These are phyloP conservation scores for Fusarium verticillioides DNA, from an alignment of 2,329 filamentous ascomycete species.

Conservation along the genomic window DNA sequence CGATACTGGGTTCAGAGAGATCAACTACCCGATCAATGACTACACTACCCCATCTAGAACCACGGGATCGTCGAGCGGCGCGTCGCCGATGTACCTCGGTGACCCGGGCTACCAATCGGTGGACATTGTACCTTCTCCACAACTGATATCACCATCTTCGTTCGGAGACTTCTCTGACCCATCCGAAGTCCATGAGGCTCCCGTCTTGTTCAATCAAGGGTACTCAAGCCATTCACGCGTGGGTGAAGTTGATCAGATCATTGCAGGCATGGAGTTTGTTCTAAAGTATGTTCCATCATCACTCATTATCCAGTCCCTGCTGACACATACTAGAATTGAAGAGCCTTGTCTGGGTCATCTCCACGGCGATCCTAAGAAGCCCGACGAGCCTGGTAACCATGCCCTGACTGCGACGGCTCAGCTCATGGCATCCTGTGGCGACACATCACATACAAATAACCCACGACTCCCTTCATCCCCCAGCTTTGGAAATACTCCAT, in stretches of 20 bases:
- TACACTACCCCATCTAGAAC: not conserved
- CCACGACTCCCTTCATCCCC: not conserved
- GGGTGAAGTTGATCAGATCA: slow-evolving; percentile 11
- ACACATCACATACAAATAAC: not conserved
- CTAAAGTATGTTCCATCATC: slow-evolving; percentile 31
- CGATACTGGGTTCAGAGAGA: not conserved
- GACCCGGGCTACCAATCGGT: not conserved
- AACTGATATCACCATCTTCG: slow-evolving; percentile 10
- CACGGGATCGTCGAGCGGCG: not conserved
- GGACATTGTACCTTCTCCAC: not conserved
- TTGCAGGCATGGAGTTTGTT: slow-evolving; percentile 50
- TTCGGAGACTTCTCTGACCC: not conserved
- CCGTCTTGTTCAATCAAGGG: not conserved
- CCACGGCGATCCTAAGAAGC: slow-evolving; percentile 13
- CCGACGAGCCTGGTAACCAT: slow-evolving; percentile 10
- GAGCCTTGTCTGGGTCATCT: slow-evolving; percentile 26
- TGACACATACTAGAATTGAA: slow-evolving; percentile 2
- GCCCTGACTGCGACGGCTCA: slow-evolving; percentile 19
- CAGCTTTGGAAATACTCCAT: not conserved
- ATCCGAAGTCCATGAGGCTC: not conserved
- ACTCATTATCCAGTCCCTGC: not conserved
- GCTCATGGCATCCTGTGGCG: slow-evolving; percentile 1
- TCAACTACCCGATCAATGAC: not conserved
- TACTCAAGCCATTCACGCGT: not conserved
- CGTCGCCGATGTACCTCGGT: slow-evolving; percentile 4